Evolutionary conservation across 805 yeast species (phyloP).

Genomic region (Candida gorgasii): DNA sequence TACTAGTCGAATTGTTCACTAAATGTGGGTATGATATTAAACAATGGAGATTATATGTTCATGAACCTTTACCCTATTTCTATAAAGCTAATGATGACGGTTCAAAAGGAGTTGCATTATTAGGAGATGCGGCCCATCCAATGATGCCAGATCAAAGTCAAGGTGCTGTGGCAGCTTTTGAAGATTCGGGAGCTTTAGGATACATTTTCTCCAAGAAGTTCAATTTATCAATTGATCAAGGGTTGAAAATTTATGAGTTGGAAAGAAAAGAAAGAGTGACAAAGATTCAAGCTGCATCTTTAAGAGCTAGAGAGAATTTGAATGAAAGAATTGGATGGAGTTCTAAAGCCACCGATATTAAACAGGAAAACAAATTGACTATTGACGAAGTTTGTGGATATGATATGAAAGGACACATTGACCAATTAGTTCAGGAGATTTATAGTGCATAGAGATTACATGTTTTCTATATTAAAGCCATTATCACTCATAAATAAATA

Average conservation of each 20-base stretch:
- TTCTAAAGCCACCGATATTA: constrained; percentile 16
- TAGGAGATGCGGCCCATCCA: constrained; percentile 28
- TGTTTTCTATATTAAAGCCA: neutral
- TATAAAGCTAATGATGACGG: constrained; percentile 18
- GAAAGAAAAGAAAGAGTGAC: constrained; percentile 30
- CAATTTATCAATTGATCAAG: constrained; percentile 21
- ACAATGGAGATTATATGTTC: constrained; percentile 18
- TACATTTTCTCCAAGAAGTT: constrained; percentile 25
- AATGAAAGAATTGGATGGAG: constrained; percentile 34
- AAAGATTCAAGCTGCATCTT: constrained; percentile 29
- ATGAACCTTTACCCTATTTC: constrained; percentile 20
- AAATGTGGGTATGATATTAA: constrained; percentile 19
- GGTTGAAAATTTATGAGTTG: constrained; percentile 22
- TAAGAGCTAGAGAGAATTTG: constrained; percentile 30
- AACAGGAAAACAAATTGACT: constrained; percentile 21
- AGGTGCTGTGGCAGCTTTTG: constrained; percentile 26
- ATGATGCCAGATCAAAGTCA: constrained; percentile 25
- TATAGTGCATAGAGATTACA: too few species aligned
- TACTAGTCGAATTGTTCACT: constrained; percentile 15
- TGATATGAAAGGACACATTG: constrained; percentile 27
- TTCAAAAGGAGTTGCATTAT: constrained; percentile 17
- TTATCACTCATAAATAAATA: neutral
- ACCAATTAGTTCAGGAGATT: neutral
- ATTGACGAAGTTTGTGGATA: constrained; percentile 33
- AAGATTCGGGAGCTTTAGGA: constrained; percentile 23